Conservation (phyloP, 2,329 filamentous ascomycete species). For the Calonectria hongkongensis region DNA sequence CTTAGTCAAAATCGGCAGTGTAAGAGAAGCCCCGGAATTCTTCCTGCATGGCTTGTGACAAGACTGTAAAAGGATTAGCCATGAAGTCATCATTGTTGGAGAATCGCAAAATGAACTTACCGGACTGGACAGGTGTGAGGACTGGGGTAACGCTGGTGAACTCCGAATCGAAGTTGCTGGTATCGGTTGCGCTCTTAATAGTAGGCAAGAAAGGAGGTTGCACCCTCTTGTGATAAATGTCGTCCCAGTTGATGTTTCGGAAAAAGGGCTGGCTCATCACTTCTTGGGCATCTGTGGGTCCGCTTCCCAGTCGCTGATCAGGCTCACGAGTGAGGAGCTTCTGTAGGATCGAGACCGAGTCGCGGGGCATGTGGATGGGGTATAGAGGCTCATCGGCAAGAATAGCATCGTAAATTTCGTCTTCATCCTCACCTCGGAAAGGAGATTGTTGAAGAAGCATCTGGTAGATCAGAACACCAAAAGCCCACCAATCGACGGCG, state of each 20-base stretch:
- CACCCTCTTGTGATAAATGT: conserved; percentile 96
- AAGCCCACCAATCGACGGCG: conserved; percentile 99
- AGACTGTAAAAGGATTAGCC: conserved; percentile 74
- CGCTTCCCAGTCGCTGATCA: conserved; percentile 92
- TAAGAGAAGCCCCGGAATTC: conserved; percentile 99
- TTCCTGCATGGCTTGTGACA: conserved; percentile 99
- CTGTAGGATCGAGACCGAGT: conserved; percentile 97
- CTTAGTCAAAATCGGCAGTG: conserved; percentile 89
- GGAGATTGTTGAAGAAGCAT: conserved; percentile 99
- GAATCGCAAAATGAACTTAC: conserved; percentile 73
- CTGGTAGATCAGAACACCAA: conserved; percentile 98
- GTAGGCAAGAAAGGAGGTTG: conserved; percentile 91
- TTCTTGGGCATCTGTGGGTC: conserved; percentile 97
- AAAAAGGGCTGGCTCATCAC: conserved; percentile 99
- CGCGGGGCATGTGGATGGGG: conserved; percentile 98
- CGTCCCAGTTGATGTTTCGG: conserved; percentile 98
- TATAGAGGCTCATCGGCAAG: conserved; percentile 97
- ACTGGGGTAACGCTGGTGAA: conserved; percentile 99
- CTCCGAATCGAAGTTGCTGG: conserved; percentile 99
- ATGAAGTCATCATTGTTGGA: background rate
- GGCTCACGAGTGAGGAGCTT: conserved; percentile 97
- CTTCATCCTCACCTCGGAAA: conserved; percentile 98
- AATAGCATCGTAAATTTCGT: conserved; percentile 99
- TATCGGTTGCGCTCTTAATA: conserved; percentile 95
- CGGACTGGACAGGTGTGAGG: conserved; percentile 96